Evolutionary conservation across 2,329 filamentous ascomycete genomes (phyloP), one percentile per base, ranked within the genome.

Genomic region (Diaporthe humulicola): DNA sequence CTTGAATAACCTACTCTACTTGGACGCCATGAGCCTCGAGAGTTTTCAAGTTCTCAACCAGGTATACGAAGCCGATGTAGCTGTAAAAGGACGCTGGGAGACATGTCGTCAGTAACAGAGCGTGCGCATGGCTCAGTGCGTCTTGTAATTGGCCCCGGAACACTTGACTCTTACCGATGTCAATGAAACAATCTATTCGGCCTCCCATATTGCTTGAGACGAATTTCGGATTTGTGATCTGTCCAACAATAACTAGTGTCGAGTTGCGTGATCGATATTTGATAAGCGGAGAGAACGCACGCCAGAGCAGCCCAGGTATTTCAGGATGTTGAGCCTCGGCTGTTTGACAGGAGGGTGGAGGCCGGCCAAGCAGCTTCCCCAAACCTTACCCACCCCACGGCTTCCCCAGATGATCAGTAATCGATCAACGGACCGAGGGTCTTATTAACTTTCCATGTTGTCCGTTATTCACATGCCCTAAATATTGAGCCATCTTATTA

Each of bases 141-240:
- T 48, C 10, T 33, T 48, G 40, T 6, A 12, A 7, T 30, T 14
- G 58, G 15, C 17, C 4, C 22, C 19, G 8, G 30, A 33, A 28
- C 3, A n/a, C 6, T 17, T 28, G 28, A 79, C 87, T 76, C 83
- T 69, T 40, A 93, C 92, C 89, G 79, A 92, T 88, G 82, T 94
- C 93, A 73, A 94, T 77, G 79, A 93, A 94, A 67, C 88, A 89
- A 76, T 93, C 91, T 77, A 94, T 93, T 73, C 88, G 88, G 71
- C 88, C 87, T 28, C 86, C 86, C 91, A 93, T 93, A 52, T 58
- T 82, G 79, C 30, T 50, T 30, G 33, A 22, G n/a, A 33, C 12
- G 12, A 22, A 33, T 14, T 57, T 25, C 9, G 42, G 40, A 36
- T 36, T 54, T 30, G 19, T 25, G 8, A 28, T 3, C 17, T 22